Conservation (phyloP, 78 protist genomes). For the Cyanophora paradoxa region DNA sequence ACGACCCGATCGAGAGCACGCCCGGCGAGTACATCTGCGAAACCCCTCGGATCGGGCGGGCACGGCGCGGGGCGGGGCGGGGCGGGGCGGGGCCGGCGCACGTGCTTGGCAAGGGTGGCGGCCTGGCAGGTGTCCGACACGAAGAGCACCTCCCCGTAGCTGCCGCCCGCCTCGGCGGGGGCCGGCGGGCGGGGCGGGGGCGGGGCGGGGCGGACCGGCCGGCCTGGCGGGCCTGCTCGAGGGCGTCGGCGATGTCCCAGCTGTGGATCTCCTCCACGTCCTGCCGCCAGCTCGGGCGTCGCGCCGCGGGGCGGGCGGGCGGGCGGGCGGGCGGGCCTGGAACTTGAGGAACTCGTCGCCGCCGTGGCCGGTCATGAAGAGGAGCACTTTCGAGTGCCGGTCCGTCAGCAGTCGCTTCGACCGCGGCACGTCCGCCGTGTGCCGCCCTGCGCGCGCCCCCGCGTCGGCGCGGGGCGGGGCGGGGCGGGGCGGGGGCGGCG, state of each 20-base stretch:
- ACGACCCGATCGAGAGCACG: background rate
- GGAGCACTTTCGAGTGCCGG: constrained; percentile 64
- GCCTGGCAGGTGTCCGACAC: constrained; percentile 91
- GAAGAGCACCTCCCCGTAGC: background rate
- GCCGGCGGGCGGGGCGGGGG: background rate
- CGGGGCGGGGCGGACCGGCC: background rate
- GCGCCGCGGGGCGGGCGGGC: background rate
- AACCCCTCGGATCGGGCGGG: background rate
- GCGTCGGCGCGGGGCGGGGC: background rate
- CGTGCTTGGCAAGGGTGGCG: constrained; percentile 46
- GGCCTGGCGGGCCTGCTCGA: constrained; percentile 72
- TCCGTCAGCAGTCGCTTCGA: constrained; percentile 72
- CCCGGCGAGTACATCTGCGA: constrained; percentile 11
- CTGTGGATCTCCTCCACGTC: constrained; percentile 83
- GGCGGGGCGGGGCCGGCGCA: background rate
- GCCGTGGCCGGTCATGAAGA: constrained; percentile 92
- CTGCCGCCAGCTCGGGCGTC: constrained; percentile 8
- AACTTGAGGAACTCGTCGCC: constrained; percentile 94
- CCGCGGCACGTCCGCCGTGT: constrained; percentile 63
- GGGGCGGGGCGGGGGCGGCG: constrained; percentile 8
- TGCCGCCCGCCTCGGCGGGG: background rate
- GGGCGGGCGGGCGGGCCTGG: constrained; percentile 23
- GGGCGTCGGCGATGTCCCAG: constrained; percentile 75
- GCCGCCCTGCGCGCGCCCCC: constrained; percentile 27
- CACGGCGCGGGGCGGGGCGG: background rate